phyloP scores from a whole-genome alignment of 768 basidiomycete genomes.

The Boletus sp. region DNA sequence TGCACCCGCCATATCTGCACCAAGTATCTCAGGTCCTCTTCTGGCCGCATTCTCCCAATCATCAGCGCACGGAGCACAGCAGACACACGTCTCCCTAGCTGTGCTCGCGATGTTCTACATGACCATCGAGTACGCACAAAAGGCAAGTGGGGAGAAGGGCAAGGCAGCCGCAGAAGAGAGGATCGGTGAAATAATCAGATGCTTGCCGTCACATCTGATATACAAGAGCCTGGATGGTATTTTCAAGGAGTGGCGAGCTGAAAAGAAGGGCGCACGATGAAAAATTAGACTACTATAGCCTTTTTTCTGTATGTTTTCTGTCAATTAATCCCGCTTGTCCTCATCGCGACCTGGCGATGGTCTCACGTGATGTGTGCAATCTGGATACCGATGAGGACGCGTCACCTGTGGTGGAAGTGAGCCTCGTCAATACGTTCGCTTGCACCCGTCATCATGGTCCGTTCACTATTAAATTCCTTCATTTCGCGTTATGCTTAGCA shows the following conservation, averaged over 20 bases:
- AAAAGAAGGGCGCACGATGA: constrained; percentile 69
- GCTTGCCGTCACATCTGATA: constrained; percentile 81
- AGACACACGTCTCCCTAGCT: constrained; percentile 92
- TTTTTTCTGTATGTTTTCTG: constrained; percentile 1
- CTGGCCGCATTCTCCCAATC: constrained; percentile 68
- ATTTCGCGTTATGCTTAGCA: constrained; percentile 3
- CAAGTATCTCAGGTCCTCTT: constrained; percentile 66
- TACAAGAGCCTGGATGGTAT: constrained; percentile 93
- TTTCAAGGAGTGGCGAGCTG: constrained; percentile 88
- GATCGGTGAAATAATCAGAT: constrained; percentile 87
- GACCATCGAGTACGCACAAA: constrained; percentile 76
- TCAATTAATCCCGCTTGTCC: constrained; percentile 5
- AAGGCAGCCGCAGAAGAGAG: constrained; percentile 71
- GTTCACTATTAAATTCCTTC: constrained; percentile 7
- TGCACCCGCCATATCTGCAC: constrained; percentile 58
- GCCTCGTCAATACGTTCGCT: constrained; percentile 1
- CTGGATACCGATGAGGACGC: constrained; percentile 29
- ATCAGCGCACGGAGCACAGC: constrained; percentile 81
- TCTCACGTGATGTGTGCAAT: constrained; percentile 25
- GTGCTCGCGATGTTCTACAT: constrained; percentile 90
- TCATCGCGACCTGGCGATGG: not conserved
- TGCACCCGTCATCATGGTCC: constrained; percentile 29
- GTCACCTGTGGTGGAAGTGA: constrained; percentile 25
- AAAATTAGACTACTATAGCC: constrained; percentile 8
- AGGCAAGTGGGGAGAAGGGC: constrained; percentile 63